Evolutionary conservation across 441 rosid genomes (phyloP).

Genomic region (Pelargonium myrrhifolium): DNA sequence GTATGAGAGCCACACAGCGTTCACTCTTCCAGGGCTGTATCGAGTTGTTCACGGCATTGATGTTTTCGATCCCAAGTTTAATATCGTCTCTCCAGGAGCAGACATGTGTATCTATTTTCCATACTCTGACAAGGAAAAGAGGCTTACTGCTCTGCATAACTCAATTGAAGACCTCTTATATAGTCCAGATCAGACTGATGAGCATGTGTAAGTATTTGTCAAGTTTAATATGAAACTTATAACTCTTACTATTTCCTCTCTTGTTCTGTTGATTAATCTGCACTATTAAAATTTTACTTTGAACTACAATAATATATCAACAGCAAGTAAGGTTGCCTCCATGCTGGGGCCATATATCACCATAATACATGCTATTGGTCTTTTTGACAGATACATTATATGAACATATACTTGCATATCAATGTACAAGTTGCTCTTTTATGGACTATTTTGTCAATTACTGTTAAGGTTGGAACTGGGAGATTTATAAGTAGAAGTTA

Average conservation of each 20-base stretch:
- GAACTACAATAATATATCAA: background rate
- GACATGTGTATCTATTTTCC: slow-evolving; percentile 89
- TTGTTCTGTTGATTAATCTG: background rate
- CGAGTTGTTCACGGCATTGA: no score
- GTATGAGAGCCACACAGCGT: no score
- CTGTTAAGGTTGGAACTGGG: no score
- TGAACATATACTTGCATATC: background rate
- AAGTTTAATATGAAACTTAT: background rate
- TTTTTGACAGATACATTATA: background rate
- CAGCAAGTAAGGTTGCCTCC: background rate
- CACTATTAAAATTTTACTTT: background rate
- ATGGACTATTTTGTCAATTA: no score
- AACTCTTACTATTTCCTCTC: background rate
- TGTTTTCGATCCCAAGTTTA: no score
- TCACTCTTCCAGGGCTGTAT: no score
- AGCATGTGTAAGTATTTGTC: slow-evolving; percentile 49
- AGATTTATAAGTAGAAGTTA: no score
- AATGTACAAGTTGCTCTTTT: background rate
- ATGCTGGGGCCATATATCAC: background rate
- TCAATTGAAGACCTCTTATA: slow-evolving; percentile 68
- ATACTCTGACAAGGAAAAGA: slow-evolving; percentile 40
- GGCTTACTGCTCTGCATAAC: slow-evolving; percentile 74
- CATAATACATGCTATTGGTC: background rate
- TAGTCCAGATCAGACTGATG: slow-evolving; percentile 65
- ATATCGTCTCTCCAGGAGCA: no score